Evolutionary conservation across 1,284 basidiomycete species (phyloP).

Genomic region (Neolentinus lepideus): DNA sequence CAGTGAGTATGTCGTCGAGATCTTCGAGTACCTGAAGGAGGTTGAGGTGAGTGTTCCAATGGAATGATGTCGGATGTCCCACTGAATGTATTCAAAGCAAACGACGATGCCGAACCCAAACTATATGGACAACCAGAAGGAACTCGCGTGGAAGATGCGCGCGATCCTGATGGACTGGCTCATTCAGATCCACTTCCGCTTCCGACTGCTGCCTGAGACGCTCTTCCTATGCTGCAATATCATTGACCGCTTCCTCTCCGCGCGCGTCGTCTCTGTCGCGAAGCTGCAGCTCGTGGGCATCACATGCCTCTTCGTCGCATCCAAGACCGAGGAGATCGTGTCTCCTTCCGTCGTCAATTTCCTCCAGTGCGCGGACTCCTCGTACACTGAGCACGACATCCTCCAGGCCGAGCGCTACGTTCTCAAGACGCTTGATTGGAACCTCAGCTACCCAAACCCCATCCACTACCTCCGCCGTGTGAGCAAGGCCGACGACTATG

Average conservation of each 20-base stretch:
- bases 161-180: constrained; percentile 96
- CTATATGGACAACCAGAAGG: constrained; percentile 89
- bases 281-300: constrained; percentile 96
- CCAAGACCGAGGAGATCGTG: constrained; percentile 96
- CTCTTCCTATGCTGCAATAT: constrained; percentile 94
- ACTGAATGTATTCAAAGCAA: constrained; percentile 37
- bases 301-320: constrained; percentile 89
- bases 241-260: constrained; percentile 93
- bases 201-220: constrained; percentile 92
- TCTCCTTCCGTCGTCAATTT: constrained; percentile 88
- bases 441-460: constrained; percentile 89
- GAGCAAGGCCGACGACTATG: constrained; percentile 95
- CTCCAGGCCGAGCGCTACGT: constrained; percentile 93
- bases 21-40: constrained; percentile 87
- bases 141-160: constrained; percentile 92
- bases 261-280: constrained; percentile 83
- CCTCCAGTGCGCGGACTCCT: constrained; percentile 82
- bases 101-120: constrained; percentile 80
- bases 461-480: constrained; percentile 89
- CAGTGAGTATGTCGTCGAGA: constrained; percentile 92
- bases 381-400: constrained; percentile 85
- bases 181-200: constrained; percentile 92
- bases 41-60: constrained; percentile 42
- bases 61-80: constrained; percentile 1
- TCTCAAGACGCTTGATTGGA: constrained; percentile 87